Evolutionary conservation across 257 asterid genomes (phyloP), one percentile per base, ranked within the genome.

Genomic region (Fraxinus cuspidata): DNA sequence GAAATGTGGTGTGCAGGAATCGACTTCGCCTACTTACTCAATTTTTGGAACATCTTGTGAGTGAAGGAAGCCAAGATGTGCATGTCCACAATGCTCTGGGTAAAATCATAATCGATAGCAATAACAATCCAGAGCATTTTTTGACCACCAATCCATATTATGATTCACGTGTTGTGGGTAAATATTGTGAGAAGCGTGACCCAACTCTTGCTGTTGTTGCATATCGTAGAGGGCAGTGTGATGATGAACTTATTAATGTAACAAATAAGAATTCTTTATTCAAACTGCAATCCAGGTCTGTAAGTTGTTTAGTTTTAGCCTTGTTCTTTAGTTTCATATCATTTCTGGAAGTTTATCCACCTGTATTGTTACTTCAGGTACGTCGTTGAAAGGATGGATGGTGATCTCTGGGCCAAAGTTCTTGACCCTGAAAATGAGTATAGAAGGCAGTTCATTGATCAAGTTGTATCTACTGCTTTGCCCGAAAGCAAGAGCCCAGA

Each of bases 181-280:
- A 93, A 88, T 96, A 96, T 79, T 96, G 99, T 88, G 98, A 96
- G 90, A 96, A 96, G 82, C 97, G 97, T 71, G 99, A 93, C 83
- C 99, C 99, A 29, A 96, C 99, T 73, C 99, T 96, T 86, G 99
- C 99, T 69, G 99, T 96, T 85, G 99, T 96, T 53, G 99, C 99
- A 69, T 96, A 96, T 82, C 89, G 96, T 72, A 92, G 98, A 86
- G 99, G 98, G 73, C 97, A 93, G 63, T 96, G 99, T 53, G 99
- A 96, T 80, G 98, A 96, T 84, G 99, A 96, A 76, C 97, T 96
- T 56, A 90, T 96, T 77, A 90, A 92, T 67, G 99, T 93, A 63
- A 96, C 99, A 40, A 96, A 90, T 81, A 96, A 93, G 91, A 93
- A 96, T 73, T 93, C 98, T 77, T 83, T 96, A 84, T 96, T 96